Conservation (phyloP, 192 early-diverging fungal genomes). For the Geranomyces variabilis region DNA sequence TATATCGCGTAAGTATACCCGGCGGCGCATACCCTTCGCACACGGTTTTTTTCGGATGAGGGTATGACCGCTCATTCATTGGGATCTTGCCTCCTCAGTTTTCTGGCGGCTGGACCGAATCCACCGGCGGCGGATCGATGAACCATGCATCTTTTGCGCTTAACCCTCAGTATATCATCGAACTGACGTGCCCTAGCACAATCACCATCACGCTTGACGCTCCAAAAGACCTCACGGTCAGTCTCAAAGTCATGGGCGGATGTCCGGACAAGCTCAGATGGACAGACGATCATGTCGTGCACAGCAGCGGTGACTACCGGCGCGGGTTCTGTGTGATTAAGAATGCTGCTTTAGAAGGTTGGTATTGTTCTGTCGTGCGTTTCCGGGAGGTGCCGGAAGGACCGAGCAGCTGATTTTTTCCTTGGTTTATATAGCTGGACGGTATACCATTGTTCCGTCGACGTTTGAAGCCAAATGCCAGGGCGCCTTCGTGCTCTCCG, state of each 20-base stretch:
- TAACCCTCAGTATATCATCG: conserved; percentile 80
- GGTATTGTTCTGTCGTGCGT: conserved; percentile 1
- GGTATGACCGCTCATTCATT: neutral
- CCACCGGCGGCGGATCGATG: conserved; percentile 77
- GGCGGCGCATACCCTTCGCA: too few relatives aligned
- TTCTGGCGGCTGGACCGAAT: conserved; percentile 69
- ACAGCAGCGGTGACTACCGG: conserved; percentile 74
- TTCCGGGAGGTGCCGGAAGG: neutral
- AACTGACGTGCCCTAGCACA: conserved; percentile 39
- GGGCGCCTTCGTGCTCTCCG: neutral
- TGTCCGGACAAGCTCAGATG: conserved; percentile 61
- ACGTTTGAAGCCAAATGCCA: neutral
- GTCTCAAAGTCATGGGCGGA: conserved; percentile 70
- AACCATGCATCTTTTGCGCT: conserved; percentile 68
- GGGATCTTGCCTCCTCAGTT: conserved; percentile 48
- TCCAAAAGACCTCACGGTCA: conserved; percentile 63
- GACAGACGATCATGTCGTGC: conserved; percentile 54
- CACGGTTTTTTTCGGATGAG: neutral
- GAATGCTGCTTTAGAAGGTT: conserved; percentile 60
- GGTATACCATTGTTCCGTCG: neutral
- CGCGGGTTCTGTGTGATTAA: conserved; percentile 76
- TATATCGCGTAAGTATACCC: neutral
- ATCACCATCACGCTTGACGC: conserved; percentile 69
- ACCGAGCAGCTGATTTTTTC: neutral
- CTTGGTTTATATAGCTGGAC: neutral